Percentiles rank a stretch among this genome's conserved stretches.
phyloP scores from a whole-genome alignment of 2,329 filamentous ascomycete species.

The Metarhizium brunneum region DNA sequence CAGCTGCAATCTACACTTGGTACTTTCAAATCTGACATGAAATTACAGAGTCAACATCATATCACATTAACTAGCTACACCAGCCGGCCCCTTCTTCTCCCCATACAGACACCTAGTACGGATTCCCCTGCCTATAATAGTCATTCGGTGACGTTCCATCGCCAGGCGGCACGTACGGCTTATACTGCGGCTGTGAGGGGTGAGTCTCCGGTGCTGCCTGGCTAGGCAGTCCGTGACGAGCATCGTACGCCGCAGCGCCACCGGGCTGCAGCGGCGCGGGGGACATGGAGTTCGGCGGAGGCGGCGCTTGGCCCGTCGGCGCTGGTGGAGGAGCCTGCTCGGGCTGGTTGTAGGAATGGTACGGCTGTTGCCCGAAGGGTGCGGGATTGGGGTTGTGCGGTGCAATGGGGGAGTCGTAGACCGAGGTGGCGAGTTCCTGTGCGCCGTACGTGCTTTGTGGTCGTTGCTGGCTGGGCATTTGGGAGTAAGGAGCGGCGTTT shows the following conservation, averaged over 20 bases:
- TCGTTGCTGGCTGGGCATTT: conserved; percentile 32
- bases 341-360: conserved; percentile 31
- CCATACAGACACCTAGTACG: background rate
- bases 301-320: conserved; percentile 24
- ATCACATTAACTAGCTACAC: background rate
- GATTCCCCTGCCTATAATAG: conserved; percentile 39
- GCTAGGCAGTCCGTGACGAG: conserved; percentile 41
- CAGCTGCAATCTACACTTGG: background rate
- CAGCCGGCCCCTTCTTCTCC: background rate
- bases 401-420: conserved; percentile 65
- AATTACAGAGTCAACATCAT: background rate
- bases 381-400: conserved; percentile 32
- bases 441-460: conserved; percentile 62
- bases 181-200: conserved; percentile 41
- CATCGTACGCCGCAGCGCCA: conserved; percentile 35
- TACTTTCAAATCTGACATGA: no score
- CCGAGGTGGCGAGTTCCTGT: conserved; percentile 69
- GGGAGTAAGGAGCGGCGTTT: conserved; percentile 29
- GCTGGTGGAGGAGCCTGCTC: conserved; percentile 31
- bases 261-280: conserved; percentile 35
- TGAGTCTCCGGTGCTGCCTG: conserved; percentile 18
- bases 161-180: conserved; percentile 46
- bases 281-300: conserved; percentile 22
- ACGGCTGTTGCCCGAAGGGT: conserved; percentile 25
- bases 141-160: conserved; percentile 43